These are phyloP conservation scores for Cladosporium sp. DNA, from an alignment of 2,329 filamentous ascomycete species.

Conservation along the genomic window DNA sequence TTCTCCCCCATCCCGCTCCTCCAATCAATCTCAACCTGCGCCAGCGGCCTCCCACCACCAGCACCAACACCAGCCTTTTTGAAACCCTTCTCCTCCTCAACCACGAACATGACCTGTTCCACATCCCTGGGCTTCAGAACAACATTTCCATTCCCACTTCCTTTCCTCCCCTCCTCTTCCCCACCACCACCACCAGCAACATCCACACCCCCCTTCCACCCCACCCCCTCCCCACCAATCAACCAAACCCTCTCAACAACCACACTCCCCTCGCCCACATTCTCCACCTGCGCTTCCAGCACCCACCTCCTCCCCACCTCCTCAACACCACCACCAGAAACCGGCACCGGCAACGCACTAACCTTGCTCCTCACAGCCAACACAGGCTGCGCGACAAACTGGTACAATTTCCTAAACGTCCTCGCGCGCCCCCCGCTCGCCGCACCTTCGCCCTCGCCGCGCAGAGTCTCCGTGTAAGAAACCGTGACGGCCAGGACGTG, in stretches of 20 bases:
- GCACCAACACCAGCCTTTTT: too few species aligned
- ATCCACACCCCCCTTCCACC: conserved; percentile 1
- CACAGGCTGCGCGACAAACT: conserved; percentile 89
- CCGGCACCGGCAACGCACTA: conserved; percentile 47
- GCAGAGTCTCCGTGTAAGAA: conserved; percentile 78
- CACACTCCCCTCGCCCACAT: conserved; percentile 79
- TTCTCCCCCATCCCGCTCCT: conserved; percentile 83
- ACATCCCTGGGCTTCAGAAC: conserved; percentile 59
- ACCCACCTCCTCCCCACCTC: conserved; percentile 58
- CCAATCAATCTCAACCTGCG: conserved; percentile 84
- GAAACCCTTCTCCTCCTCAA: conserved; percentile 51
- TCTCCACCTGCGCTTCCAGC: conserved; percentile 92
- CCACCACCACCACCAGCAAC: neutral
- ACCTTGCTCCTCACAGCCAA: conserved; percentile 89
- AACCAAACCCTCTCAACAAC: conserved; percentile 60
- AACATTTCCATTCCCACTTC: too few species aligned
- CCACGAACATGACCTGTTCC: conserved; percentile 60
- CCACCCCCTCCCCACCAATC: conserved; percentile 26
- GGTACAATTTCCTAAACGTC: conserved; percentile 92
- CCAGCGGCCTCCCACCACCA: conserved; percentile 54
- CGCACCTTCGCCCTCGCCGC: conserved; percentile 36
- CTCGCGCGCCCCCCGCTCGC: conserved; percentile 61
- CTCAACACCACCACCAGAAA: conserved; percentile 32
- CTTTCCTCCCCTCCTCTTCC: neutral
- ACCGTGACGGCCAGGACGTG: conserved; percentile 92